Evolutionary conservation across 2,329 filamentous ascomycete species (phyloP).

Genomic region (Neocucurbitaria cava): DNA sequence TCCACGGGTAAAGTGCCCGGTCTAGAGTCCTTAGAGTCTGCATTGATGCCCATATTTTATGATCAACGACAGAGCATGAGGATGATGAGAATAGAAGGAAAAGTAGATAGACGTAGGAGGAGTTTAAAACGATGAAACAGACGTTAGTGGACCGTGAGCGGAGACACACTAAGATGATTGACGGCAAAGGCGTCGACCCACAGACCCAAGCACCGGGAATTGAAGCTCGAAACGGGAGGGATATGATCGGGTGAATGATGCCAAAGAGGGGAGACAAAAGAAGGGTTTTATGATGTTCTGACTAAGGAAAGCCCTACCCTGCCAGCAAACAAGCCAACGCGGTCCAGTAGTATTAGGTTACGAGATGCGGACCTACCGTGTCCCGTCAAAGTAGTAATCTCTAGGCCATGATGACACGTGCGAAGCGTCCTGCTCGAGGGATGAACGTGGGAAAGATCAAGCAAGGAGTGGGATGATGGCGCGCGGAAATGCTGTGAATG

Average conservation of each 20-base stretch:
- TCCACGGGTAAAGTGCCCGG: conserved; percentile 12
- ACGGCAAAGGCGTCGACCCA: conserved; percentile 35
- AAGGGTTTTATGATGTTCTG: conserved; percentile 33
- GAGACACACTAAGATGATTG: conserved; percentile 36
- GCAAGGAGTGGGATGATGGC: conserved; percentile 25
- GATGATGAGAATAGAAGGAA: conserved; percentile 8
- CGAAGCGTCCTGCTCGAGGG: conserved; percentile 28
- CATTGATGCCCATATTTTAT: conserved; percentile 38
- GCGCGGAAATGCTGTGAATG: conserved; percentile 25
- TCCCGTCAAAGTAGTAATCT: conserved; percentile 31
- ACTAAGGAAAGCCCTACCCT: conserved; percentile 33
- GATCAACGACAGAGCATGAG: conserved; percentile 31
- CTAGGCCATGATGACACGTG: conserved; percentile 42
- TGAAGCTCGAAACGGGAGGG: conserved; percentile 36
- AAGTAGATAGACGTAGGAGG: conserved; percentile 17
- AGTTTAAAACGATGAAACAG: conserved; percentile 32
- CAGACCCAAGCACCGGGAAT: conserved; percentile 30
- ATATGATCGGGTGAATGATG: conserved; percentile 28
- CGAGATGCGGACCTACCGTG: conserved; percentile 38
- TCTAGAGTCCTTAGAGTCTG: conserved; percentile 28
- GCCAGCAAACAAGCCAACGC: conserved; percentile 22
- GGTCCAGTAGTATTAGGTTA: conserved; percentile 32
- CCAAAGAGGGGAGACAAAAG: conserved; percentile 26
- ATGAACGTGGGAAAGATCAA: conserved; percentile 28
- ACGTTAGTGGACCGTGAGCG: conserved; percentile 34